Conservation (phyloP, 129 eudicot species). For the Lactuca saligna region DNA sequence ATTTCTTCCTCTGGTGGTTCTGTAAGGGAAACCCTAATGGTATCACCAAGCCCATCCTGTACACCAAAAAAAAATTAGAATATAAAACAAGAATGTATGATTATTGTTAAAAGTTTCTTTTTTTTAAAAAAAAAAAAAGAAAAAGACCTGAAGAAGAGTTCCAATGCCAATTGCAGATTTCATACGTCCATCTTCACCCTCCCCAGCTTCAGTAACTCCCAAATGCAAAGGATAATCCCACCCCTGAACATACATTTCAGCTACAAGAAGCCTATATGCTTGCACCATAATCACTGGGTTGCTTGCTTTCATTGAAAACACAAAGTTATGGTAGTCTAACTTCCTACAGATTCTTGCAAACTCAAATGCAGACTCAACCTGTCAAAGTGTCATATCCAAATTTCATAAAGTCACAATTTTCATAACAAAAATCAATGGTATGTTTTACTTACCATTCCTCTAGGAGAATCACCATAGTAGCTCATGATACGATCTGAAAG, state of each 20-base stretch:
- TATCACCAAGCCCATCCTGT: slow-evolving; percentile 99
- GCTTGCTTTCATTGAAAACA: slow-evolving; percentile 99
- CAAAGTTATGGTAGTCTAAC: slow-evolving; percentile 88
- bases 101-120: background rate
- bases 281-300: slow-evolving; percentile 97
- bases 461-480: slow-evolving; percentile 97
- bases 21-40: slow-evolving; percentile 92
- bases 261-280: slow-evolving; percentile 89
- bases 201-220: slow-evolving; percentile 99
- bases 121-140: too few relatives aligned
- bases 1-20: slow-evolving; percentile 97
- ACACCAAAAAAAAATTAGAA: background rate
- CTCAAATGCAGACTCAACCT: slow-evolving; percentile 99
- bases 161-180: slow-evolving; percentile 98
- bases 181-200: slow-evolving; percentile 99
- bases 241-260: slow-evolving; percentile 94
- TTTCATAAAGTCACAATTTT: background rate
- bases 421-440: background rate
- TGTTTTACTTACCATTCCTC: slow-evolving; percentile 79
- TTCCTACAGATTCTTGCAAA: slow-evolving; percentile 94
- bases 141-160: slow-evolving; percentile 87
- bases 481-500: slow-evolving; percentile 99
- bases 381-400: slow-evolving; percentile 21
- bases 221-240: slow-evolving; percentile 97
- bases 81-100: background rate